A percentile compares a stretch with the other conserved stretches of the same genome.
These are phyloP conservation scores for Fusarium temperatum DNA, from an alignment of 2,329 filamentous ascomycete species.

Conservation along the genomic window DNA sequence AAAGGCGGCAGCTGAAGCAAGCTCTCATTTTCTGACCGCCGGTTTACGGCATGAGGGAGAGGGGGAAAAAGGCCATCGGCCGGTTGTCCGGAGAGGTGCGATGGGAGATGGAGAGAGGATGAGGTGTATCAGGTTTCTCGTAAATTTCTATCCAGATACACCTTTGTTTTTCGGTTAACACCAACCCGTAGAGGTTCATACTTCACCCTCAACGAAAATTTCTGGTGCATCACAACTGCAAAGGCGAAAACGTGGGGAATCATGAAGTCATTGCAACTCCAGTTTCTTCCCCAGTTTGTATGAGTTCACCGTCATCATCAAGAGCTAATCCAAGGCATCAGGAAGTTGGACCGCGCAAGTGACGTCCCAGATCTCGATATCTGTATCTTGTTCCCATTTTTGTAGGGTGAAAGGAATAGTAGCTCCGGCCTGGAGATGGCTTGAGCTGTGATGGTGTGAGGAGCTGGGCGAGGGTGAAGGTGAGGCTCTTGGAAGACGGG, in stretches of 20 bases:
- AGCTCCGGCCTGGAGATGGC: constrained; percentile 17
- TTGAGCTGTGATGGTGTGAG: constrained; percentile 19
- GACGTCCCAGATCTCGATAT: constrained; percentile 38
- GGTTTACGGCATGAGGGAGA: constrained; percentile 1
- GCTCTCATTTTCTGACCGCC: constrained; percentile 27
- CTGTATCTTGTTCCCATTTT: constrained; percentile 15
- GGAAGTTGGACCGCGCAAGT: constrained; percentile 4
- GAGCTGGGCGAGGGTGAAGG: constrained; percentile 14
- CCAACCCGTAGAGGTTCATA: constrained; percentile 5
- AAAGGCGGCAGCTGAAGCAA: constrained; percentile 14
- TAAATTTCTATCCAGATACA: constrained; percentile 1
- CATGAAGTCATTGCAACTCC: constrained; percentile 38
- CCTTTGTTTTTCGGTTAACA: constrained; percentile 8
- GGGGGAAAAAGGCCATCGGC: background rate
- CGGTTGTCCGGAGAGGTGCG: background rate
- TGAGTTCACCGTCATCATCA: constrained; percentile 6
- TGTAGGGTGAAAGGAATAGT: constrained; percentile 21
- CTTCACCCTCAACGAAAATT: background rate
- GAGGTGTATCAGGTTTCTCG: constrained; percentile 14
- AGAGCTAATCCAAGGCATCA: constrained; percentile 17
- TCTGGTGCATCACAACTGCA: background rate
- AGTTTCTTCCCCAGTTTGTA: constrained; percentile 31
- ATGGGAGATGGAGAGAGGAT: background rate
- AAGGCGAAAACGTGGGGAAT: constrained; percentile 34
- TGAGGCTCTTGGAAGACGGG: constrained; percentile 35